Percentiles rank a stretch among this genome's conserved stretches.
phyloP scores from a whole-genome alignment of 176 grass and related monocot genomes.

The Phragmites australis region DNA sequence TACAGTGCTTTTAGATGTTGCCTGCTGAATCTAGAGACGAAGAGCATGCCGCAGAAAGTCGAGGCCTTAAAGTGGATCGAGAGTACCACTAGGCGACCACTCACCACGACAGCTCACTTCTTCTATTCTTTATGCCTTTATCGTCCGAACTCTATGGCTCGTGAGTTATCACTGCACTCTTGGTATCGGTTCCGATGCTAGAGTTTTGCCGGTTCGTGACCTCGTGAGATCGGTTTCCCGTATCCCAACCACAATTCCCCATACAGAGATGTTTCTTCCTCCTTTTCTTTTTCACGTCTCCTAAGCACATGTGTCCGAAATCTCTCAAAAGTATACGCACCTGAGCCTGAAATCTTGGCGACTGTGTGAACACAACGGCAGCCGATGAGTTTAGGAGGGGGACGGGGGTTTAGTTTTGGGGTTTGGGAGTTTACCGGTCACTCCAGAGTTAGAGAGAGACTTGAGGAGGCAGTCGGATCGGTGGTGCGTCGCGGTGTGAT shows the following conservation, averaged over 20 bases:
- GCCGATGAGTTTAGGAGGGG: too few relatives aligned
- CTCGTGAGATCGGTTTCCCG: background rate
- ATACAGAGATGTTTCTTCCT: background rate
- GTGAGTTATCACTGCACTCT: slow-evolving; percentile 25
- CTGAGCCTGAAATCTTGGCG: too few relatives aligned
- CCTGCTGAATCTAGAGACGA: slow-evolving; percentile 34
- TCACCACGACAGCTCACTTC: slow-evolving; percentile 23
- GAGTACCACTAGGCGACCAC: slow-evolving; percentile 23
- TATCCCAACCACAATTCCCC: background rate
- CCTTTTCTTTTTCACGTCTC: too few relatives aligned
- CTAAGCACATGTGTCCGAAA: too few relatives aligned
- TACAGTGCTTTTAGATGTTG: background rate
- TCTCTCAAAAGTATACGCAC: too few relatives aligned
- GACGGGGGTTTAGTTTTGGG: too few relatives aligned
- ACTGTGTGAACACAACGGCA: too few relatives aligned
- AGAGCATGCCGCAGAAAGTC: slow-evolving; percentile 24
- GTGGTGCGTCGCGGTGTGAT: too few relatives aligned
- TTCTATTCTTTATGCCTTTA: slow-evolving; percentile 27
- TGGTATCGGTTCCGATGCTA: slow-evolving; percentile 42
- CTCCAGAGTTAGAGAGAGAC: too few relatives aligned
- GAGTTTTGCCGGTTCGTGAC: slow-evolving; percentile 16
- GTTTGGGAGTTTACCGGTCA: too few relatives aligned
- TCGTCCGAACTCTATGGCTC: slow-evolving; percentile 15
- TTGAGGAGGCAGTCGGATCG: too few relatives aligned
- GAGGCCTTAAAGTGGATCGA: slow-evolving; percentile 11